Base-by-base conservation (phyloP, 2,329 filamentous ascomycete genomes). In the Byssochlamys sp. region DNA sequence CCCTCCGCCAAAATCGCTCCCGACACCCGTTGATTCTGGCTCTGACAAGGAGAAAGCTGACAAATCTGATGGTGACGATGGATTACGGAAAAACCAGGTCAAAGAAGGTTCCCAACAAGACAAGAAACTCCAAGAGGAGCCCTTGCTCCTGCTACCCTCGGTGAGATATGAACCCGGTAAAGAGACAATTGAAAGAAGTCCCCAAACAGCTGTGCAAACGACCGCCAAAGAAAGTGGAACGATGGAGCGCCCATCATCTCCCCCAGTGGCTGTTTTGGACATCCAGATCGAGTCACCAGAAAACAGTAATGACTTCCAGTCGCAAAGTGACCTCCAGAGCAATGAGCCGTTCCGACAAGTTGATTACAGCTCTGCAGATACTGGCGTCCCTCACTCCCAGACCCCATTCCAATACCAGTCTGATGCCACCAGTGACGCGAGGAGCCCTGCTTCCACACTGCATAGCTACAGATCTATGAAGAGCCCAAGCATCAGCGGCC, bases 181-280 rank as follows among this genome's bases (percentile, higher is more conserved):
- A n/a, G 71, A 69, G 11, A 70, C 66, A 60, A 61, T 60, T 58
- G 76, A 67, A 62, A 74, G 66, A 64, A 78, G 80, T 24, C 77
- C 87, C 29, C 77, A 81, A 56, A 83, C 87, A 7, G 86, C 87
- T 19, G 78, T 87, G 7, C 88, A 88, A 11, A 84, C 85, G 3
- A 86, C 82, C 58, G 83, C 85, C 0, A 84, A 87, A 74, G 81
- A 72, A 73, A 75, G 73, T 82, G 78, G 81, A 61, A 74, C 68
- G 50, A 77, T 77, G 1, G 77, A 79, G 28, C 79, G 83, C 12
- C 80, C 89, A 6, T 88, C 89, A 0, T 90, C 90, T 14, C 89
- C 82, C 33, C 83, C 80, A 7, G 83, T 81, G 25, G 87, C 83
- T 54, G 82, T 82, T 56, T 85, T 89, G 59, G 80, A 82, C 1